These are phyloP conservation scores for Aspergillus hancockii DNA, from an alignment of 495 filamentous ascomycete species.

Conservation along the genomic window DNA sequence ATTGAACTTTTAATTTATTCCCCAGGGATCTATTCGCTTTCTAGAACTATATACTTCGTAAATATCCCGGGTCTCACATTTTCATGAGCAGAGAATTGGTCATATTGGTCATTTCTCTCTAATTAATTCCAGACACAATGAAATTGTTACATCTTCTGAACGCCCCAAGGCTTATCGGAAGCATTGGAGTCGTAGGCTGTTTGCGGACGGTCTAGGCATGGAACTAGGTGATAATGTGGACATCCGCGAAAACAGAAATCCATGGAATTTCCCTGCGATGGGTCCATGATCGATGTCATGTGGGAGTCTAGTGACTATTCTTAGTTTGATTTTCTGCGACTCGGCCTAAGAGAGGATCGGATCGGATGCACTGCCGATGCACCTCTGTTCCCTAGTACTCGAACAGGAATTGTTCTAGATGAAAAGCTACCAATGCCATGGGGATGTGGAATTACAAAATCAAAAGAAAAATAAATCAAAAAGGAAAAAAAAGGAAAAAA, in stretches of 20 bases:
- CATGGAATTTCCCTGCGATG: slow-evolving; percentile 15
- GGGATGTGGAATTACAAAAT: not conserved
- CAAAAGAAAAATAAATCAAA: not conserved
- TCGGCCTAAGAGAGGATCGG: slow-evolving; percentile 7
- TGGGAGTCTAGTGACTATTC: slow-evolving; percentile 17
- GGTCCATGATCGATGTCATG: slow-evolving; percentile 19
- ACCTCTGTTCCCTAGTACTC: not conserved
- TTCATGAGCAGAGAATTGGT: not conserved
- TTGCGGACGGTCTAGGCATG: slow-evolving; percentile 17
- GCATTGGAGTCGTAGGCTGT: not conserved
- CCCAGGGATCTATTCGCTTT: not conserved
- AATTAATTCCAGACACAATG: slow-evolving; percentile 3
- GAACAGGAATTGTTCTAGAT: not conserved
- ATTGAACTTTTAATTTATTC: not conserved
- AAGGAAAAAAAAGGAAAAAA: not conserved
- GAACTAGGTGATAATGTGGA: slow-evolving; percentile 9
- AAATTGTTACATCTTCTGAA: slow-evolving; percentile 2
- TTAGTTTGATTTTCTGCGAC: slow-evolving; percentile 8
- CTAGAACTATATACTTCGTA: not conserved
- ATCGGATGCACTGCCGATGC: slow-evolving; percentile 13
- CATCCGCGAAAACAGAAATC: slow-evolving; percentile 14
- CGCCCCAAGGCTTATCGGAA: not conserved
- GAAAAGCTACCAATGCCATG: not conserved
- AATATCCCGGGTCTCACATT: not conserved
- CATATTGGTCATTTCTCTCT: not conserved